Evolutionary conservation across 2,329 filamentous ascomycete genomes (phyloP), one percentile per base, ranked within the genome.

Genomic region (Byssoonygena ceratinophila): DNA sequence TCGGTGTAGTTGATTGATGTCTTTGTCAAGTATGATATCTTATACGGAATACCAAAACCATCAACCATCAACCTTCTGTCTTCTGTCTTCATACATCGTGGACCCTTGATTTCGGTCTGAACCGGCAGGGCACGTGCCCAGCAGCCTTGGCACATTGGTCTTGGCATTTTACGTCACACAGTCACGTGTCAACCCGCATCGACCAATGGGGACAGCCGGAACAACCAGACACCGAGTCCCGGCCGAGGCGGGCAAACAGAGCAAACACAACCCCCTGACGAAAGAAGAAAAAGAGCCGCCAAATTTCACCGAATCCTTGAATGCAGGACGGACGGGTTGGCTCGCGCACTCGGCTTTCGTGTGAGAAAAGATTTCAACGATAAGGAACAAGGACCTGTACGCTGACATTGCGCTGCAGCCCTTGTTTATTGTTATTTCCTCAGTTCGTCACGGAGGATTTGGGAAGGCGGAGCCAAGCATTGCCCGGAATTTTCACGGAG

Each of bases 361-460:
- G 27, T 20, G 25, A 29, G 47, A 32, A n/a, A n/a, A 12, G 20
- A 23, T 5, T 39, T 4, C 27, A 8, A 11, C 3, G 37, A 9
- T 6, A 16, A 16, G 37, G 25, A 22, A 43, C 25, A 32, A 23
- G 23, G 14, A 32, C 12, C 27, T 36, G 18, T n/a, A 12, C 11
- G 29, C 12, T 34, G 20, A 20, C 18, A 36, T n/a, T 37, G 3
- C 18, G 5, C 22, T 36, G n/a, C 11, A 22, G 31, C 20, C 48
- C 40, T n/a, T n/a, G n/a, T n/a, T n/a, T n/a, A n/a, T n/a, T n/a
- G 49, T 45, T 22, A 45, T 51, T 51, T 50, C 49, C 49, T 39
- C 49, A 12, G 22, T 18, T 37, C 49, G 18, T 22, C 20, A 7
- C 7, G 20, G 18, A n/a, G 32, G 20, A 27, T 40, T 37, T 37